Conservation (phyloP, 2,329 filamentous ascomycete genomes). For the Fusarium siculi region DNA sequence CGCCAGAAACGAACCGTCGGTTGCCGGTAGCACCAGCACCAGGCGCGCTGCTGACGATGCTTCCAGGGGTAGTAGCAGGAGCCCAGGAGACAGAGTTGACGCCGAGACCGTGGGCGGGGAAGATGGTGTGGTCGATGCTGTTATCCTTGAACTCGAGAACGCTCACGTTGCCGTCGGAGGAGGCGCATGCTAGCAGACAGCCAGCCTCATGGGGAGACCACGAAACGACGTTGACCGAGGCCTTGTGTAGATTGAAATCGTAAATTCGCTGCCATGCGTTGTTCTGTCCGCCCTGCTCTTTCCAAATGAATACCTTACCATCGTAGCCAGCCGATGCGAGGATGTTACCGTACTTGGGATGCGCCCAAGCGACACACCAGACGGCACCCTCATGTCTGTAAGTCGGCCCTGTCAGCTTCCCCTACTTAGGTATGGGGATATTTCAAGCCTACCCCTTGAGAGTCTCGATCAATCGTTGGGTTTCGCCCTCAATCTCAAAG, state of each 20-base stretch:
- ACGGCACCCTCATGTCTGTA: constrained; percentile 93
- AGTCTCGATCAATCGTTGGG: constrained; percentile 89
- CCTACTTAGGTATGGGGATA: not conserved
- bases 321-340: constrained; percentile 96
- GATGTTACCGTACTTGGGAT: constrained; percentile 98
- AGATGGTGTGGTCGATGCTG: constrained; percentile 87
- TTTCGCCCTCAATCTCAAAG: constrained; percentile 95
- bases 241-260: constrained; percentile 93
- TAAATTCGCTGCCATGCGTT: constrained; percentile 86
- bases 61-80: constrained; percentile 84
- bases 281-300: constrained; percentile 74
- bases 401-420: constrained; percentile 27
- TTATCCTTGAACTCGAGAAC: constrained; percentile 98
- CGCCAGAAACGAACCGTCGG: constrained; percentile 91
- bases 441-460: constrained; percentile 79
- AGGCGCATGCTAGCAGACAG: constrained; percentile 93
- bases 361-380: constrained; percentile 98
- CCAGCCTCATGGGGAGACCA: constrained; percentile 98
- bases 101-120: constrained; percentile 91
- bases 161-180: constrained; percentile 90
- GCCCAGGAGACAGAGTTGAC: constrained; percentile 98
- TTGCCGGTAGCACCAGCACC: constrained; percentile 70
- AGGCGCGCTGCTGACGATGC: constrained; percentile 79
- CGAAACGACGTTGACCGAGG: constrained; percentile 94
- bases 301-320: constrained; percentile 98